Base-by-base conservation (phyloP, 257 asterid genomes). In the Craterostigma plantagineum region DNA sequence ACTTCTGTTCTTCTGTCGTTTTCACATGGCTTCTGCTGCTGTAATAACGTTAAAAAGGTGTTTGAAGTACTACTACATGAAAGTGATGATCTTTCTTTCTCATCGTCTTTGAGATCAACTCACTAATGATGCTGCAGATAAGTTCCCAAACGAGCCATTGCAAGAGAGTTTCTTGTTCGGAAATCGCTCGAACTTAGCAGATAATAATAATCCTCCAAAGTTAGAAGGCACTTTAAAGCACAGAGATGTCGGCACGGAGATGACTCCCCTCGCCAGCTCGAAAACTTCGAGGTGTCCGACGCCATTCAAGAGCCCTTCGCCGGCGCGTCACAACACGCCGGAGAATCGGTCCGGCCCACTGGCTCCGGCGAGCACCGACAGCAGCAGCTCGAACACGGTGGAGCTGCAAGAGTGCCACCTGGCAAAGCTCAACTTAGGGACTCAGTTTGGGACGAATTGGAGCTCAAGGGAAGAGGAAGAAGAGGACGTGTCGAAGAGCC, bases 391-490 rank as follows among this genome's bases (percentile, higher is more conserved):
- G 34, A 93, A 79, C 63, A 65, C 75, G 3, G 52, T 67, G 38
- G 75, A 81, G 23, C 46, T 86, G 53, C 79, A 81, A 49, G 92
- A 73, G n/a, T 63, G 74, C 53, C 92, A 86, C 60, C 60, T 86
- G 11, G 92, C 91, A n/a, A 81, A 86, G 64, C 58, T 86, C 18
- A 71, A n/a, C n/a, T n/a, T n/a, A n/a, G n/a, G n/a, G 63, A n/a
- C 46, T 58, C 3, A n/a, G n/a, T n/a, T n/a, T n/a, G 93, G 73
- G 61, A 46, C 64, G 50, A 65, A n/a, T n/a, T 90, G 99, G 99
- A 83, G 95, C 60, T 73, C 95, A 4, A 70, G 92, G 46, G 95
- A 83, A 18, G 99, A 83, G 71, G 95, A 90, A 47, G 99, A 90
- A 50, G 99, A 90, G 69, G 99, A 90, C 1, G 68, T 90, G 16